Evolutionary conservation across 2,329 filamentous ascomycete species (phyloP), one percentile per base, ranked within the genome.

Genomic region (Teratosphaeria viscida): DNA sequence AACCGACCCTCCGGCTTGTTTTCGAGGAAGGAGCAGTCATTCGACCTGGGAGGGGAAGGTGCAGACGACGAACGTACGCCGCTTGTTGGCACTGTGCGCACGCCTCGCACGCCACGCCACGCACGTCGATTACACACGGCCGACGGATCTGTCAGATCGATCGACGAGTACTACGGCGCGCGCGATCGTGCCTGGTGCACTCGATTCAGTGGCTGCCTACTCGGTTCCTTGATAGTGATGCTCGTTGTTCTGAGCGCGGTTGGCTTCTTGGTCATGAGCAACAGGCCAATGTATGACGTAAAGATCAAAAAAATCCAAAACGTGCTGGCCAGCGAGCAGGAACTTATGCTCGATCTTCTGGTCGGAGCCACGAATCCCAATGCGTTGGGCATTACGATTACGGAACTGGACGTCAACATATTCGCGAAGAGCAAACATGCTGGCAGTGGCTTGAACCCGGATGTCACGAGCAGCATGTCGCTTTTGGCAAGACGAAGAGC

Each of bases 371-470:
- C 92, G 67, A 99, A 99, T 71, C 92, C 92, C 0, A 99, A 97
- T 67, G 85, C 96, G 49, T 88, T 97, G 47, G 85, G 90, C 1
- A 88, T 99, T 52, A 88, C 88, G 2, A 85, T 99, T 43, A 86
- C 89, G 63, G 86, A 92, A 54, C 87, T 95, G 70, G 91, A 97
- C 71, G 81, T 97, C 60, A 91, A 95, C 68, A 83, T 99, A 35
- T 97, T 97, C 74, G 94, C 94, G 34, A 96, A 95, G 74, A 96
- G 91, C 61, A 90, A 89, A 61, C 89, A 92, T 70, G 88, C 92
- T 12, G 89, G 89, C n/a, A 54, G 60, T 27, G 56, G 58, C 37
- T 47, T 23, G 37, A 34, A 55, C 23, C 26, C 29, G 16, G 27
- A 54, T 32, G 19, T 27, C 52, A 29, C 56, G 23, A 39, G 23